phyloP scores from a whole-genome alignment of 306 rosid species.

The Carpinus viminea region DNA sequence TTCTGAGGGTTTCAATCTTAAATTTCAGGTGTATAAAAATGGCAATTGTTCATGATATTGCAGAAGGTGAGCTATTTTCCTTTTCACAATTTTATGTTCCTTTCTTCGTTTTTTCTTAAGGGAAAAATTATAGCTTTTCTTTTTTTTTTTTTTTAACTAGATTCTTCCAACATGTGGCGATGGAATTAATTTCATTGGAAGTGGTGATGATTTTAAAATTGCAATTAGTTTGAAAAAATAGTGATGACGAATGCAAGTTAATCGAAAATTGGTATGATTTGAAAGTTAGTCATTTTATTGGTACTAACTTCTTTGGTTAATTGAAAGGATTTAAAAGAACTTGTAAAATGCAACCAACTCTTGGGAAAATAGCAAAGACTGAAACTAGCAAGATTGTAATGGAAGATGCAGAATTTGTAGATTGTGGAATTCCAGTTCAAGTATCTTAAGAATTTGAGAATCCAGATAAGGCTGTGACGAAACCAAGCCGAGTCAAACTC shows the following conservation, averaged over 20 bases:
- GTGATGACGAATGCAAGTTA: background rate
- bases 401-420: background rate
- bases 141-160: background rate
- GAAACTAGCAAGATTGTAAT: background rate
- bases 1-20: constrained; percentile 8
- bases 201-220: background rate
- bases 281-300: too few species aligned
- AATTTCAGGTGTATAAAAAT: constrained; percentile 80
- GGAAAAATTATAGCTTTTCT: background rate
- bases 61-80: constrained; percentile 59
- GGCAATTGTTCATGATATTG: constrained; percentile 93
- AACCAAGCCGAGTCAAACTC: background rate
- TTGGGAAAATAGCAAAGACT: background rate
- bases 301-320: background rate
- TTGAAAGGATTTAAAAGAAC: too few species aligned
- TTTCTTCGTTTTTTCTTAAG: background rate
- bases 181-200: constrained; percentile 1
- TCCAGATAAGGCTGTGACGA: background rate
- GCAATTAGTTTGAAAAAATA: background rate
- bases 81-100: background rate
- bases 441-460: background rate
- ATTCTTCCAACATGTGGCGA: constrained; percentile 12
- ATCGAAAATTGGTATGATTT: too few species aligned
- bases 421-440: background rate
- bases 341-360: background rate